A percentile compares a stretch with the other conserved stretches of the same genome.
Evolutionary conservation across 2,329 filamentous ascomycete genomes (phyloP).

Genomic region (Penicillium sp.): DNA sequence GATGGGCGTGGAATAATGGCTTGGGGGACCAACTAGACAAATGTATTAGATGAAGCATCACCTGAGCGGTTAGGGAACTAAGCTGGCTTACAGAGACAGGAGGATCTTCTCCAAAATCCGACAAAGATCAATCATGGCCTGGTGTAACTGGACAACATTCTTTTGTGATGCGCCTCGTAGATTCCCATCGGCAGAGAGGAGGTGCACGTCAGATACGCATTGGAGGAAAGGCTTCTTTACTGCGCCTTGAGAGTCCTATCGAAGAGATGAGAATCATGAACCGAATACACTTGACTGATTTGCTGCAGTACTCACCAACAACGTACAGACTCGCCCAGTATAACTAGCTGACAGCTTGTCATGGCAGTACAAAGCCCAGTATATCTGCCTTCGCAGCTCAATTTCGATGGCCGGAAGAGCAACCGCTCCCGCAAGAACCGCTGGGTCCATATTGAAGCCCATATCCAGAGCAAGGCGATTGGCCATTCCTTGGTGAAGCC

Average conservation of each 20-base stretch:
- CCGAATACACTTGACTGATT: too few species aligned
- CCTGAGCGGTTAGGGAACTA: background rate
- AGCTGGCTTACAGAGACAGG: constrained; percentile 34
- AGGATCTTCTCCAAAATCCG: constrained; percentile 43
- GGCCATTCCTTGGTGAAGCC: constrained; percentile 49
- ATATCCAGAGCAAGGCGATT: constrained; percentile 46
- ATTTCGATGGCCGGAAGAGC: constrained; percentile 37
- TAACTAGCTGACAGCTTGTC: constrained; percentile 46
- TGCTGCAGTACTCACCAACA: constrained; percentile 42
- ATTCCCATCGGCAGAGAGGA: constrained; percentile 26
- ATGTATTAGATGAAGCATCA: background rate
- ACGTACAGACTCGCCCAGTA: constrained; percentile 45
- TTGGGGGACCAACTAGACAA: constrained; percentile 41
- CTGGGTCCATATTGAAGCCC: constrained; percentile 46
- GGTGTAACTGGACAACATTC: constrained; percentile 31
- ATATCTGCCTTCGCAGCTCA: constrained; percentile 44
- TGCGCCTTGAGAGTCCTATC: constrained; percentile 40
- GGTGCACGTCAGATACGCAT: constrained; percentile 18
- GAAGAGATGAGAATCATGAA: background rate
- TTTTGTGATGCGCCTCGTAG: constrained; percentile 26
- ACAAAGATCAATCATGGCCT: constrained; percentile 38
- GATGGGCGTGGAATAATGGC: constrained; percentile 27
- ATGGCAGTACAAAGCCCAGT: constrained; percentile 46
- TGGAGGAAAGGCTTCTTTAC: constrained; percentile 36
- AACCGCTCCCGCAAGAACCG: constrained; percentile 35